These are phyloP conservation scores for Yamagishiella unicocca DNA, from an alignment of 139 green algal genomes.

Conservation along the genomic window DNA sequence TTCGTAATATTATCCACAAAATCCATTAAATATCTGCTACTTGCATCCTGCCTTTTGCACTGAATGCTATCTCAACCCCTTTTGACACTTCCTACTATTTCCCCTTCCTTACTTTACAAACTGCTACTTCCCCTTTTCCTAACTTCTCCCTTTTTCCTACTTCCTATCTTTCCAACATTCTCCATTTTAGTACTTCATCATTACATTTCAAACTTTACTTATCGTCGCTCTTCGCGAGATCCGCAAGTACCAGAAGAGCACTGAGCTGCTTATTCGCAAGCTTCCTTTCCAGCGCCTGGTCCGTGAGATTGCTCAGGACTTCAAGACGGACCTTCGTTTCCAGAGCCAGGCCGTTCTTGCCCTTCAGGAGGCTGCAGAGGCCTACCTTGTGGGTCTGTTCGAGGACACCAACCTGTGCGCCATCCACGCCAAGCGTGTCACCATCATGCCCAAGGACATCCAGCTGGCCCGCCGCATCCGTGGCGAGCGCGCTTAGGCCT, in stretches of 20 bases:
- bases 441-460: conserved; percentile 79
- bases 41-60: too few relatives aligned
- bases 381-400: conserved; percentile 96
- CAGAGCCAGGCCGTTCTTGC: conserved; percentile 89
- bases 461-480: conserved; percentile 71
- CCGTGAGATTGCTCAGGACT: conserved; percentile 99
- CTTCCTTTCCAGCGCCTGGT: conserved; percentile 98
- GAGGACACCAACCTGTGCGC: conserved; percentile 92
- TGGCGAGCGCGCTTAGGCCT: conserved; percentile 62
- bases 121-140: too few relatives aligned
- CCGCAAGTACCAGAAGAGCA: conserved; percentile 36
- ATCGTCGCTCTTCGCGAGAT: conserved; percentile 18
- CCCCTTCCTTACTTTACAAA: too few relatives aligned
- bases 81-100: too few relatives aligned
- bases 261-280: conserved; percentile 96
- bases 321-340: conserved; percentile 97
- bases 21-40: too few relatives aligned
- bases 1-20: too few relatives aligned
- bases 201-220: too few relatives aligned
- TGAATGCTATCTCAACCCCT: too few relatives aligned
- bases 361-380: conserved; percentile 95
- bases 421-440: conserved; percentile 96
- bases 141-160: too few relatives aligned
- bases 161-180: too few relatives aligned
- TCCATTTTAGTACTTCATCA: too few relatives aligned